Percentiles rank a stretch among this genome's conserved stretches.
Conservation (phyloP, 257 asterid genomes). For the Leonotis leonurus region DNA sequence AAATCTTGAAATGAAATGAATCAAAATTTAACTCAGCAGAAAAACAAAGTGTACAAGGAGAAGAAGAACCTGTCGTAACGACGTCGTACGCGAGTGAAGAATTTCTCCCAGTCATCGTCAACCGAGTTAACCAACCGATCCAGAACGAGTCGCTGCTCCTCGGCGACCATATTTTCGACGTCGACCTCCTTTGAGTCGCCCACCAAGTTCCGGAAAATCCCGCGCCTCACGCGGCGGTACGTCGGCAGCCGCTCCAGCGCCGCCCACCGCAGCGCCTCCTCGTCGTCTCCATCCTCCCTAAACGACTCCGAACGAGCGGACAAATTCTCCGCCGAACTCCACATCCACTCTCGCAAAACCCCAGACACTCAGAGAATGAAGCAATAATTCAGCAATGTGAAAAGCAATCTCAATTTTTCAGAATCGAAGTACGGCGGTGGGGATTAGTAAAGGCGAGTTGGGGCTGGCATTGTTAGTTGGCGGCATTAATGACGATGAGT, state of each 20-base stretch:
- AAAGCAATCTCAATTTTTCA: background rate
- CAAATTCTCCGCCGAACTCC: constrained; percentile 85
- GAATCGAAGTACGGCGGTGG: constrained; percentile 25
- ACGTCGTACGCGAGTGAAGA: constrained; percentile 70
- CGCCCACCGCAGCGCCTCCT: constrained; percentile 97
- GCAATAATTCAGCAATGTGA: background rate
- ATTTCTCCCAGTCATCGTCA: constrained; percentile 81
- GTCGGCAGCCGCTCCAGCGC: constrained; percentile 96
- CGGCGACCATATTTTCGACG: constrained; percentile 49
- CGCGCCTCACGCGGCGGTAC: constrained; percentile 69
- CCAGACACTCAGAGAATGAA: background rate
- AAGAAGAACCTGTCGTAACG: constrained; percentile 57
- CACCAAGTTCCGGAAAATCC: constrained; percentile 61
- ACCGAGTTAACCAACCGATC: constrained; percentile 63
- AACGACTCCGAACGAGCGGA: constrained; percentile 81
- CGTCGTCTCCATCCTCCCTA: constrained; percentile 86
- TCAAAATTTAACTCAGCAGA: too few species aligned
- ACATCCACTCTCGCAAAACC: constrained; percentile 34
- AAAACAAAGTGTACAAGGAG: too few species aligned
- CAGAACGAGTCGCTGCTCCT: constrained; percentile 55
- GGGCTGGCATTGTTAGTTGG: constrained; percentile 47
- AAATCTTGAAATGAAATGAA: background rate
- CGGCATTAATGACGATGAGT: constrained; percentile 21
- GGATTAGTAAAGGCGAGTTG: constrained; percentile 24
- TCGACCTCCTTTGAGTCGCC: constrained; percentile 73